Evolutionary conservation across 2,329 filamentous ascomycete genomes (phyloP).

Genomic region (Clarireedia hainanense): DNA sequence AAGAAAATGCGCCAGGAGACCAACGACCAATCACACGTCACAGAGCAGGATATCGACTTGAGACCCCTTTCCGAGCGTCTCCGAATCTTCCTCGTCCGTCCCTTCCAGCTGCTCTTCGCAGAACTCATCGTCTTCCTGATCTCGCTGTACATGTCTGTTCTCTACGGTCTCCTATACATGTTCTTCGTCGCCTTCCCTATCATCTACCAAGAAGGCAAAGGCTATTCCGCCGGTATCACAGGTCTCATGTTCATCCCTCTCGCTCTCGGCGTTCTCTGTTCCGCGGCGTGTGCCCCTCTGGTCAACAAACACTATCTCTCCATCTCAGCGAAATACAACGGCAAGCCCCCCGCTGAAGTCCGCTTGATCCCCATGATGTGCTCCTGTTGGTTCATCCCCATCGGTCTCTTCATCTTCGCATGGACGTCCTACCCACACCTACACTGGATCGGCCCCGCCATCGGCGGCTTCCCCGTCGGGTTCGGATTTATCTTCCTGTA

Average conservation of each 20-base stretch:
- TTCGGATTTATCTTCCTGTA: constrained; percentile 62
- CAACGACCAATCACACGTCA: constrained; percentile 60
- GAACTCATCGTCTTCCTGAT: constrained; percentile 84
- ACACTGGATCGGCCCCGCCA: constrained; percentile 49
- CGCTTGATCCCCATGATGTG: constrained; percentile 78
- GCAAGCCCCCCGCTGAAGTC: constrained; percentile 67
- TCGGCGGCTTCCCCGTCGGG: constrained; percentile 50
- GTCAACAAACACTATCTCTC: constrained; percentile 79
- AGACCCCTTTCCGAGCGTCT: constrained; percentile 62
- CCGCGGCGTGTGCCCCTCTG: constrained; percentile 58
- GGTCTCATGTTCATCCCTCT: constrained; percentile 85
- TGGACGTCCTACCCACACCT: constrained; percentile 53
- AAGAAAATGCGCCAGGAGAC: constrained; percentile 63
- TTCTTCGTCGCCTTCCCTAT: constrained; percentile 46
- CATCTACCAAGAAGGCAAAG: constrained; percentile 68
- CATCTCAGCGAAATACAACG: constrained; percentile 48
- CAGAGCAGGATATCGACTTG: constrained; percentile 71
- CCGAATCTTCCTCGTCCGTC: constrained; percentile 67
- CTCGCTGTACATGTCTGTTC: constrained; percentile 70
- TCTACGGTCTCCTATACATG: constrained; percentile 51
- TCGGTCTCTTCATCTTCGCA: constrained; percentile 60
- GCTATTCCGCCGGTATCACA: constrained; percentile 63
- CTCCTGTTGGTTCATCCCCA: constrained; percentile 64
- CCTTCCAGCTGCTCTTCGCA: constrained; percentile 76
- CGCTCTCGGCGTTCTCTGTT: constrained; percentile 64